Base-by-base conservation (phyloP, 225 moss, liverwort and hornwort genomes). In the Pseudisothecium myosuroides region DNA sequence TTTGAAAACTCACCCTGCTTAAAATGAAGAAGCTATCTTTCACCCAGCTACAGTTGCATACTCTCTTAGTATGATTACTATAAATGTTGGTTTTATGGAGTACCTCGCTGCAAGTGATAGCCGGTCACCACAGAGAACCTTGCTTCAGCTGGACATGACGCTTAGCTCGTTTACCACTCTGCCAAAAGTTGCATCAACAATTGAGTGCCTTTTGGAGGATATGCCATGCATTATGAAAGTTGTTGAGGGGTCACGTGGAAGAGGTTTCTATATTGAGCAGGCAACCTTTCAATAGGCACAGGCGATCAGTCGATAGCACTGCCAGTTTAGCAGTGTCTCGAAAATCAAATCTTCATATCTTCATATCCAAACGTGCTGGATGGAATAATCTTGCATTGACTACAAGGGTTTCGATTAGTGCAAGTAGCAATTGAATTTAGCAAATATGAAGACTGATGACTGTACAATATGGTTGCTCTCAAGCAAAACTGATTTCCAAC, bases 241-340 rank as follows among this genome's bases (percentile, higher is more conserved):
- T 56, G 61, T 87, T 88, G 88, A 89, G 92, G 88, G 84, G 84
- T 62, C 89, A 76, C 39, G 56, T 83, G 54, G 66, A 92, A 88
- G 80, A 83, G 92, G 88, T 92, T 90, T 81, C 81, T 89, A 88
- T 76, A 75, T 54, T 29, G 58, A 50, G 83, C 84, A 73, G 82
- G 83, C 85, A 87, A 87, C 89, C 90, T 76, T 89, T 89, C 88
- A 84, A 49, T 13, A 75, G 63, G 24, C 28, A 23, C 84, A n/a
- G n/a, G 58, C 69, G 77, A 88, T 68, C 78, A 43, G 43, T 43
- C 58, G 28, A 73, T 39, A 65, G 14, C 71, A 91, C 47, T 83
- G 14, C 31, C 82, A 76, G 39, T 68, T 43, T 61, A 86, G 72
- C 63, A 67, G 67, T 41, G 81, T 85, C 39, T 66, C 58, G 14